Evolutionary conservation across 2,329 filamentous ascomycete genomes (phyloP).

Genomic region (Aspergillus unguis): DNA sequence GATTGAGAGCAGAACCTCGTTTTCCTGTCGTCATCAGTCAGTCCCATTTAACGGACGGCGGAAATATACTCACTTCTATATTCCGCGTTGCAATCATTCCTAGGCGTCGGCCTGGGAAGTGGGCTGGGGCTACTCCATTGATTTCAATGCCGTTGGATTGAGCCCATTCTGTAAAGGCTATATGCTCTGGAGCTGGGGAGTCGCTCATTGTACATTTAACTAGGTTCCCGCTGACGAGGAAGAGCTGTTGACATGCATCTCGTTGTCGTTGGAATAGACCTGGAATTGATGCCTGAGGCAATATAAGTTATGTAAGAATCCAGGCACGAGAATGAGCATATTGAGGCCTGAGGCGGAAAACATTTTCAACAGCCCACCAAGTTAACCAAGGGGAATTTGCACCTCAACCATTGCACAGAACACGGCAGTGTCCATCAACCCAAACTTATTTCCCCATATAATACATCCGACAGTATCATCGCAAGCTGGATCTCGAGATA

Average conservation of each 20-base stretch:
- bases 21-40: constrained; percentile 35
- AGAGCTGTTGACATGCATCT: too few relatives aligned
- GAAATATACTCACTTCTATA: constrained; percentile 53
- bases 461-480: too few relatives aligned
- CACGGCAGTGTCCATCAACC: too few relatives aligned
- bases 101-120: constrained; percentile 69
- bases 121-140: constrained; percentile 62
- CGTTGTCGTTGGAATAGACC: too few relatives aligned
- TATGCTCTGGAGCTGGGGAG: constrained; percentile 24
- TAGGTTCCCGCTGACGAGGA: too few relatives aligned
- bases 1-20: constrained; percentile 61
- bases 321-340: too few relatives aligned
- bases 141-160: constrained; percentile 61
- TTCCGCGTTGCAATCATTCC: constrained; percentile 68
- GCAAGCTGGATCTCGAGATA: too few relatives aligned
- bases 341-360: neutral
- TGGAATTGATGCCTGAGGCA: too few relatives aligned
- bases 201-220: constrained; percentile 7
- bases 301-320: too few relatives aligned
- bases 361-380: neutral
- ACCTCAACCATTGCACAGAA: neutral
- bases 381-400: neutral
- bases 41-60: neutral
- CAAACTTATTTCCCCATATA: too few relatives aligned
- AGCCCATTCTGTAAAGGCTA: constrained; percentile 65